Evolutionary conservation across 257 asterid genomes (phyloP).

Genomic region (Gentiana dahurica): DNA sequence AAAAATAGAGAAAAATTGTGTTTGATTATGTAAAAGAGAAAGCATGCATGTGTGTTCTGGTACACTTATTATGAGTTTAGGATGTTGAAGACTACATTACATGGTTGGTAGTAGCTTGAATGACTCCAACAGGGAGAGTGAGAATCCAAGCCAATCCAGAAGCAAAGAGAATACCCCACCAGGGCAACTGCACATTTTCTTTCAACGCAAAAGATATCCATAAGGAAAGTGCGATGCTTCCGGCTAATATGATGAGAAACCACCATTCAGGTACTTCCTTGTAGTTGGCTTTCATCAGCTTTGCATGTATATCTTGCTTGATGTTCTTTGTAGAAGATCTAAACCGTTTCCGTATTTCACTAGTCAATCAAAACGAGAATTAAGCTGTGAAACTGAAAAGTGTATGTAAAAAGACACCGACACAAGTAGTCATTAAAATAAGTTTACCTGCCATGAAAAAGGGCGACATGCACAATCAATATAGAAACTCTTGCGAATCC

Average conservation of each 20-base stretch:
- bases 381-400: too few relatives aligned
- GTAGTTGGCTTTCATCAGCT: constrained; percentile 59
- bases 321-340: constrained; percentile 57
- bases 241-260: constrained; percentile 52
- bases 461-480: constrained; percentile 81
- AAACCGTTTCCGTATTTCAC: constrained; percentile 86
- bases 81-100: constrained; percentile 12
- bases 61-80: too few relatives aligned
- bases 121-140: too few relatives aligned
- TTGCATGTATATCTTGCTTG: constrained; percentile 63
- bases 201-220: constrained; percentile 71
- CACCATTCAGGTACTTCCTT: constrained; percentile 90
- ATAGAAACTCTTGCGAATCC: constrained; percentile 96
- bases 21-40: too few relatives aligned
- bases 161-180: constrained; percentile 94
- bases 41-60: too few relatives aligned
- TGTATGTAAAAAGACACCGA: too few relatives aligned
- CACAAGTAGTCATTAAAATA: too few relatives aligned
- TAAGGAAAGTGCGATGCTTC: constrained; percentile 57
- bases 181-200: constrained; percentile 68
- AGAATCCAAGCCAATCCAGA: constrained; percentile 32
- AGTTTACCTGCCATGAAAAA: constrained; percentile 85
- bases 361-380: too few relatives aligned
- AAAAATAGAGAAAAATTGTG: too few relatives aligned
- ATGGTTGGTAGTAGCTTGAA: constrained; percentile 12